phyloP scores from a whole-genome alignment of 306 rosid species.

The Adenanthera pavonina region DNA sequence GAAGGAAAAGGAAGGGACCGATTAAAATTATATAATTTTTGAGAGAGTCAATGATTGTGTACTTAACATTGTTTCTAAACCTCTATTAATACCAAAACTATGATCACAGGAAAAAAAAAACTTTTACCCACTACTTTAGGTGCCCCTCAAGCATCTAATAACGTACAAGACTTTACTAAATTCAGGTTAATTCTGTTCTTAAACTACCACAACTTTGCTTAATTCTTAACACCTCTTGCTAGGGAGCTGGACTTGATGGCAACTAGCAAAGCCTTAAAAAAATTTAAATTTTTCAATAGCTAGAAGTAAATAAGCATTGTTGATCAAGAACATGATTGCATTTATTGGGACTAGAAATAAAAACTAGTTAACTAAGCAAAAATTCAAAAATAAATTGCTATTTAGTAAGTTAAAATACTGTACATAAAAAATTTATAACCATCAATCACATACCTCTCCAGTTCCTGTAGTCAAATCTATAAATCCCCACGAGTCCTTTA shows the following conservation, averaged over 20 bases:
- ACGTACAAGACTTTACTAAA: not conserved
- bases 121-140: not conserved
- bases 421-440: not conserved
- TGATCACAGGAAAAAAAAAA: not conserved
- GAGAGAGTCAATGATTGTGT: not conserved
- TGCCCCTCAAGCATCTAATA: not conserved
- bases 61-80: not conserved
- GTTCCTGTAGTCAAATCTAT: slow-evolving; percentile 75
- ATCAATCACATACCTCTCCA: slow-evolving; percentile 71
- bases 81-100: not conserved
- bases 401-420: slow-evolving; percentile 3
- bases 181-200: not conserved
- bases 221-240: not conserved
- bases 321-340: not conserved
- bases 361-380: slow-evolving; percentile 15
- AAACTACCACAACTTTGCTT: not conserved
- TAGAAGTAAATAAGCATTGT: slow-evolving; percentile 5
- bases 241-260: not conserved
- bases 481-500: slow-evolving; percentile 91
- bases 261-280: not conserved
- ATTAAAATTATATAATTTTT: not conserved
- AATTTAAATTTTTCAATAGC: not conserved
- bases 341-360: not conserved
- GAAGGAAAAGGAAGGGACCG: not conserved
- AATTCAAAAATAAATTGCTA: slow-evolving; percentile 9